A percentile compares a stretch with the other conserved stretches of the same genome.
Evolutionary conservation across 495 filamentous ascomycete genomes (phyloP).

Genomic region (Cryomyces minteri): DNA sequence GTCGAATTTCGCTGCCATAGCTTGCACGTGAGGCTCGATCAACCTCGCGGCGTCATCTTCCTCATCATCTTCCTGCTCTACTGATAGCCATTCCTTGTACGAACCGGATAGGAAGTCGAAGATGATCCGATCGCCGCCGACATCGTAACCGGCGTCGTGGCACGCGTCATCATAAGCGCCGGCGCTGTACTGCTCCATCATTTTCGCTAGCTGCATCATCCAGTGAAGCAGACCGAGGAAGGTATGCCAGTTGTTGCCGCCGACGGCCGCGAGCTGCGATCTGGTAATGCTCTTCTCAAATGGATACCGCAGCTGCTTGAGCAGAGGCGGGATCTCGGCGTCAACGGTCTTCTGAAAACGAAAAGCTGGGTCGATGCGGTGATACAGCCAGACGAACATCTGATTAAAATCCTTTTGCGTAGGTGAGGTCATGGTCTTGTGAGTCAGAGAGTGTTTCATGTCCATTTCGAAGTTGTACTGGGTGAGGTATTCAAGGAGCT

Average conservation of each 20-base stretch:
- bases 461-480: conserved; percentile 92
- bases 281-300: conserved; percentile 89
- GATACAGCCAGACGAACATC: conserved; percentile 97
- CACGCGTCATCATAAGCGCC: conserved; percentile 81
- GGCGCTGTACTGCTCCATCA: conserved; percentile 60
- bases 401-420: conserved; percentile 95
- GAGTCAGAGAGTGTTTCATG: conserved; percentile 76
- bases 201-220: conserved; percentile 93
- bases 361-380: conserved; percentile 82
- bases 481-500: conserved; percentile 79
- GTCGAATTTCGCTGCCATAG: conserved; percentile 83
- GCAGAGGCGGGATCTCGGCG: conserved; percentile 73
- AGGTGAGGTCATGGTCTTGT: conserved; percentile 78
- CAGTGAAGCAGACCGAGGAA: conserved; percentile 91
- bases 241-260: conserved; percentile 86
- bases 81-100: conserved; percentile 83
- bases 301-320: conserved; percentile 87
- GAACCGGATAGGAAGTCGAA: conserved; percentile 77
- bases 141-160: conserved; percentile 68
- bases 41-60: conserved; percentile 62
- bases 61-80: conserved; percentile 61
- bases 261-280: conserved; percentile 82
- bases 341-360: conserved; percentile 84
- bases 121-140: conserved; percentile 75
- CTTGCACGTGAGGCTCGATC: conserved; percentile 65